A percentile compares a stretch with the other conserved stretches of the same genome.
phyloP scores from a whole-genome alignment of 1,284 basidiomycete species.

The Ceratobasidium sp. region DNA sequence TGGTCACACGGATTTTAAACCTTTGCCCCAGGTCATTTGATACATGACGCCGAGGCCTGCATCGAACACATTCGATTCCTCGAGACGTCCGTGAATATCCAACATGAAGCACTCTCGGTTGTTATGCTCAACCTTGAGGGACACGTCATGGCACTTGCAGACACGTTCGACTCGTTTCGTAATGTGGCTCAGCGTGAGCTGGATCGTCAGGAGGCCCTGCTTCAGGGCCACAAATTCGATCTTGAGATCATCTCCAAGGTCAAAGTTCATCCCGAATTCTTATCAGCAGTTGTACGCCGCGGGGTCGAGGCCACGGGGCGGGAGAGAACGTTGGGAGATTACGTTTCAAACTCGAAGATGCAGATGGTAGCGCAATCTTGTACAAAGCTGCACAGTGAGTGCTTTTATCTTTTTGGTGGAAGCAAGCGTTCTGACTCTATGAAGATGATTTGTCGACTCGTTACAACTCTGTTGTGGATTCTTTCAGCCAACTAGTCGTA shows the following conservation, averaged over 20 bases:
- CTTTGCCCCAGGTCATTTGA: slow-evolving; percentile 9
- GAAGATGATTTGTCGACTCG: slow-evolving; percentile 62
- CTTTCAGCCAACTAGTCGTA: slow-evolving; percentile 62
- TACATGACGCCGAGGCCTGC: slow-evolving; percentile 11
- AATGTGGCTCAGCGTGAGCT: slow-evolving; percentile 64
- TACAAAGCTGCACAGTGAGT: slow-evolving; percentile 68
- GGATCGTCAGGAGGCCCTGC: slow-evolving; percentile 64
- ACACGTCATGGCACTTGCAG: slow-evolving; percentile 69
- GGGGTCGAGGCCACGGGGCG: slow-evolving; percentile 67
- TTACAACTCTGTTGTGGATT: slow-evolving; percentile 62
- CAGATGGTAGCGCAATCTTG: slow-evolving; percentile 77
- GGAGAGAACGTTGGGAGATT: slow-evolving; percentile 75
- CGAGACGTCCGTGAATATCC: slow-evolving; percentile 15
- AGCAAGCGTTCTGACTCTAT: slow-evolving; percentile 20
- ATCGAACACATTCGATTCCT: slow-evolving; percentile 12
- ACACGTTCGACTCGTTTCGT: slow-evolving; percentile 71
- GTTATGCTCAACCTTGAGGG: slow-evolving; percentile 62
- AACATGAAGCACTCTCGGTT: slow-evolving; percentile 31
- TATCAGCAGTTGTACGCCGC: slow-evolving; percentile 66
- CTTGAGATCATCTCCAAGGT: slow-evolving; percentile 70
- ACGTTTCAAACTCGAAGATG: slow-evolving; percentile 79
- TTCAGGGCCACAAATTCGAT: slow-evolving; percentile 69
- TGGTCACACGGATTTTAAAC: not conserved
- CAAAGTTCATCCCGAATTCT: slow-evolving; percentile 72
- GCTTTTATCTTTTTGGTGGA: not conserved